Conservation (phyloP, 1,284 basidiomycete species). For the Afroboletus lepidellus region DNA sequence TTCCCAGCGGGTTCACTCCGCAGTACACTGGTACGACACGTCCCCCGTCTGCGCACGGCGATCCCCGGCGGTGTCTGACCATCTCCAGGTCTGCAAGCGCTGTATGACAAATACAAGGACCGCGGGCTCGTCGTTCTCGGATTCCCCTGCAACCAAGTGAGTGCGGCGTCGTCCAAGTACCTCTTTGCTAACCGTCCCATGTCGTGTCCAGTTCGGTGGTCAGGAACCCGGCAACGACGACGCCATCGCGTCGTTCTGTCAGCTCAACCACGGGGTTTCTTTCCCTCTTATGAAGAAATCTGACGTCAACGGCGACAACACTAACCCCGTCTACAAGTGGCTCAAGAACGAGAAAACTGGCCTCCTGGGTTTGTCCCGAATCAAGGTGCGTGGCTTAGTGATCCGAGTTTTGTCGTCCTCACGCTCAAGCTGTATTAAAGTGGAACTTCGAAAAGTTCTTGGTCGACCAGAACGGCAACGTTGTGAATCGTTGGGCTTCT, state of each 20-base stretch:
- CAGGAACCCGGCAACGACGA: slow-evolving; percentile 77
- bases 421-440: slow-evolving; percentile 34
- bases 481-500: slow-evolving; percentile 76
- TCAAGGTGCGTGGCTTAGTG: slow-evolving; percentile 56
- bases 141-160: slow-evolving; percentile 90
- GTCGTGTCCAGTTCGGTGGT: slow-evolving; percentile 55
- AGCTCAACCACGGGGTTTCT: slow-evolving; percentile 76
- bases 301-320: slow-evolving; percentile 84
- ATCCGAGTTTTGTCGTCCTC: not conserved
- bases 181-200: not conserved
- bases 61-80: not conserved
- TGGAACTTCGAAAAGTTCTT: slow-evolving; percentile 84
- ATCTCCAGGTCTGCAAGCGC: slow-evolving; percentile 64
- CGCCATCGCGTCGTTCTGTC: slow-evolving; percentile 66
- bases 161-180: slow-evolving; percentile 11
- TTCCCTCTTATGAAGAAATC: slow-evolving; percentile 88
- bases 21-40: slow-evolving; percentile 69
- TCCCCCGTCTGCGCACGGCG: not conserved
- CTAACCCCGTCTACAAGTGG: slow-evolving; percentile 83
- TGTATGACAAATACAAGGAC: slow-evolving; percentile 85
- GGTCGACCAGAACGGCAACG: slow-evolving; percentile 68
- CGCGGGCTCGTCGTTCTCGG: slow-evolving; percentile 78
- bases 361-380: slow-evolving; percentile 68
- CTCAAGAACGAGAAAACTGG: slow-evolving; percentile 80
- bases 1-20: slow-evolving; percentile 76